phyloP scores from a whole-genome alignment of 129 eudicot species.

The Daucus carota region DH1_v3.0 NC_030384.2:43262001-43262500 shows the following conservation, averaged over 20 bases:
- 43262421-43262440: constrained; percentile 31
- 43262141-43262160: neutral
- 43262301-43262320: constrained; percentile 30
- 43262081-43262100: neutral
- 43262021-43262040: too few species aligned
- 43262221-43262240: constrained; percentile 36
- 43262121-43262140: neutral
- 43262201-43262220: constrained; percentile 24
- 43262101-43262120: neutral
- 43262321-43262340: constrained; percentile 51
- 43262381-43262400: constrained; percentile 34
- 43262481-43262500: constrained; percentile 3
- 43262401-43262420: constrained; percentile 46
- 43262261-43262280: neutral
- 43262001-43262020: too few species aligned
- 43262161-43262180: constrained; percentile 39
- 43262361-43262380: constrained; percentile 47
- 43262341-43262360: neutral
- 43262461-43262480: constrained; percentile 19
- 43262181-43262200: constrained; percentile 34
- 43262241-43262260: constrained; percentile 14
- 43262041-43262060: too few species aligned
- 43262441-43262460: constrained; percentile 40
- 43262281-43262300: constrained; percentile 46
- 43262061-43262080: too few species aligned